A percentile compares a stretch with the other conserved stretches of the same genome.
Conservation (phyloP, 768 basidiomycete genomes). For the Tylopilus intermedius region DNA sequence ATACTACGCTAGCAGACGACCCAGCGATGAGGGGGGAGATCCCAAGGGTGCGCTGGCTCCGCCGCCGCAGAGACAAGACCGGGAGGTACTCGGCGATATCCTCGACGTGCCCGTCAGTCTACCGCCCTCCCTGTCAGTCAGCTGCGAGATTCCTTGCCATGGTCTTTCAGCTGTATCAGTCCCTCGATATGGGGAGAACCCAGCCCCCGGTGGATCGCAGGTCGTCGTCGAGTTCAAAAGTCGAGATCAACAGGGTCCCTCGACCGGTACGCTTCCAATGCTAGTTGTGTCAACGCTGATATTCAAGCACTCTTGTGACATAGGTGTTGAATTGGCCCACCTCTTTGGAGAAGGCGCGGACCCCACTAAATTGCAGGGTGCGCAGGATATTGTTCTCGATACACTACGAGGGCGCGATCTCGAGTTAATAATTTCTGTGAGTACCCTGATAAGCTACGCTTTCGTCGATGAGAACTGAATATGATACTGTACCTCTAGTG, state of each 20-base stretch:
- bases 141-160: no score
- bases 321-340: neutral
- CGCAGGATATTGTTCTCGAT: neutral
- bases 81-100: no score
- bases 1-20: no score
- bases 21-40: no score
- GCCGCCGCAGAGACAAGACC: no score
- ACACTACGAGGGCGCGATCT: no score
- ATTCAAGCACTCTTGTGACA: neutral
- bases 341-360: neutral
- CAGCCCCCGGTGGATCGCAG: no score
- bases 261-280: no score
- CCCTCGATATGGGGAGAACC: neutral
- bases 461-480: neutral
- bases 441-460: neutral
- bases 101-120: no score
- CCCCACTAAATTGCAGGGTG: neutral
- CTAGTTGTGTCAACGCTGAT: neutral
- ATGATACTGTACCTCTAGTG: neutral
- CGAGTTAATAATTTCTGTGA: conserved; percentile 1
- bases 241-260: neutral
- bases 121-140: no score
- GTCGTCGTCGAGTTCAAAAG: conserved; percentile 3
- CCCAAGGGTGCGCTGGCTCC: no score
- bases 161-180: no score